phyloP scores from a whole-genome alignment of 441 rosid species.

The Euphorbia celastroides region DNA sequence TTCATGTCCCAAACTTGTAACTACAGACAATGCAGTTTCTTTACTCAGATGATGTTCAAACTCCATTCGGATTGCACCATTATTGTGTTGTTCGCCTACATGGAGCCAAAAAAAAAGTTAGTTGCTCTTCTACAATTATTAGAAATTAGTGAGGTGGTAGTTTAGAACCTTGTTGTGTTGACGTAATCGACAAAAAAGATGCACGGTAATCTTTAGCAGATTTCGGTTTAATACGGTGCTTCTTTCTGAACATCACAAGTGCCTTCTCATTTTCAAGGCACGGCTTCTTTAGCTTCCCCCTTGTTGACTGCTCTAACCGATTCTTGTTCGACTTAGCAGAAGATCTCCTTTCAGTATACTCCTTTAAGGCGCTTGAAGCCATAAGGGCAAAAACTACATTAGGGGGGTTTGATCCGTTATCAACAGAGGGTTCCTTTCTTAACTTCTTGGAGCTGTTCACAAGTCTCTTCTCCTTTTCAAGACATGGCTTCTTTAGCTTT shows the following conservation, averaged over 20 bases:
- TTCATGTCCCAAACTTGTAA: neutral
- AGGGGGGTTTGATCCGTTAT: neutral
- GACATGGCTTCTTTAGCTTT: no score
- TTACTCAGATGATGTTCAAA: neutral
- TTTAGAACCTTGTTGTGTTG: slow-evolving; percentile 9
- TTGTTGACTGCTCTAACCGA: slow-evolving; percentile 20
- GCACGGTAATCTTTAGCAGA: neutral
- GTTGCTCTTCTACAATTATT: neutral
- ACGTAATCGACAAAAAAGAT: slow-evolving; percentile 15
- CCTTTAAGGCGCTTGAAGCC: slow-evolving; percentile 18
- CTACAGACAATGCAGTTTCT: no score
- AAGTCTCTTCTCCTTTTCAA: no score
- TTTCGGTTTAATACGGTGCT: slow-evolving; percentile 6
- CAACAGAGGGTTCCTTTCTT: no score
- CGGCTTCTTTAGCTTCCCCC: slow-evolving; percentile 19
- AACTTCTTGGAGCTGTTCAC: no score
- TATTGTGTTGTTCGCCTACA: slow-evolving; percentile 1
- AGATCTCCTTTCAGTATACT: slow-evolving; percentile 15
- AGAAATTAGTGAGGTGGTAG: neutral
- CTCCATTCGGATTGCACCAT: slow-evolving; percentile 1
- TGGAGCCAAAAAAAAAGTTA: neutral
- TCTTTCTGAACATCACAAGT: slow-evolving; percentile 12
- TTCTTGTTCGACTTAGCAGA: slow-evolving; percentile 7
- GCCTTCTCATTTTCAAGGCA: slow-evolving; percentile 12
- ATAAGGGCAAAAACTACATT: slow-evolving; percentile 17